These are phyloP conservation scores for Erodium trifolium DNA, from an alignment of 441 rosid genomes.

Conservation along the genomic window DNA sequence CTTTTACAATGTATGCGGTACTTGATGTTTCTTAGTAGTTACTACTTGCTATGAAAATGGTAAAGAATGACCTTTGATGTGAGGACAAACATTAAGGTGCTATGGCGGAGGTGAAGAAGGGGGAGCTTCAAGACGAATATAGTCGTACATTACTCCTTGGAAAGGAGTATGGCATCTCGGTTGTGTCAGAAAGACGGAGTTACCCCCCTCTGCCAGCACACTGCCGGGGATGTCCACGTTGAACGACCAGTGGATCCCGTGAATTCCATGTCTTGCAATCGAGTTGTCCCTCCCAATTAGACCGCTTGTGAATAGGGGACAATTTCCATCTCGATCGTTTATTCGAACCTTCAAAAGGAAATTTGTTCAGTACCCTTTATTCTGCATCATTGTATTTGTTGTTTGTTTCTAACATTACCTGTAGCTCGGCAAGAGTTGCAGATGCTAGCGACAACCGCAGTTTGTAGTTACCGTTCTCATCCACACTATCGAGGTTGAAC, in stretches of 20 bases:
- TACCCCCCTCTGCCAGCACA: slow-evolving; percentile 47
- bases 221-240: slow-evolving; percentile 39
- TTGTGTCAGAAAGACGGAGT: slow-evolving; percentile 60
- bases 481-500: slow-evolving; percentile 47
- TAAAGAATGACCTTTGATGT: not conserved
- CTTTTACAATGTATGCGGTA: not conserved
- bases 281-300: slow-evolving; percentile 77
- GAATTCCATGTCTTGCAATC: slow-evolving; percentile 88
- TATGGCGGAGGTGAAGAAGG: not conserved
- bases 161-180: slow-evolving; percentile 53
- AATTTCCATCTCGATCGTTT: slow-evolving; percentile 39
- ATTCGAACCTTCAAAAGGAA: slow-evolving; percentile 45
- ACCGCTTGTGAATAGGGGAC: slow-evolving; percentile 53
- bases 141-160: slow-evolving; percentile 82
- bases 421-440: slow-evolving; percentile 82
- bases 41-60: not conserved
- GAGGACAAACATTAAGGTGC: not conserved
- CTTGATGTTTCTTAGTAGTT: too few relatives aligned
- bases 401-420: slow-evolving; percentile 29
- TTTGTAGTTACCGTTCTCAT: slow-evolving; percentile 40
- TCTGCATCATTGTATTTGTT: too few relatives aligned
- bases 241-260: slow-evolving; percentile 74
- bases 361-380: not conserved
- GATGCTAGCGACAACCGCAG: slow-evolving; percentile 76
- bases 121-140: slow-evolving; percentile 83